Percentiles rank a stretch among this genome's conserved stretches.
Conservation (phyloP, 805 yeast genomes). For the Pichia californica region DNA sequence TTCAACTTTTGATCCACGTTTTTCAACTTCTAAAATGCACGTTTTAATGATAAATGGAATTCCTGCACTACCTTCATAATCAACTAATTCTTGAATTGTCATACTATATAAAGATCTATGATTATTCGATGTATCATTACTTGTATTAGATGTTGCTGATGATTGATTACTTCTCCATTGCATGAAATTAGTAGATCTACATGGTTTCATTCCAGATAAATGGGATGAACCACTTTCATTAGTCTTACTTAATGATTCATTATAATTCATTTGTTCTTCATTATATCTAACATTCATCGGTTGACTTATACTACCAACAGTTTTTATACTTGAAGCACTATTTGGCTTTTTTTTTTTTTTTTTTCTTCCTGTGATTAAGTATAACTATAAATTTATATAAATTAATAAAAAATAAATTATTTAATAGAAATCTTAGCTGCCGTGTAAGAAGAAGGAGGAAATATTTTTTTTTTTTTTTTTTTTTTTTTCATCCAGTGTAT, state of each 20-base stretch:
- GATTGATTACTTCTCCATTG: slow-evolving; percentile 23
- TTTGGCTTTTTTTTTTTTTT: too few relatives aligned
- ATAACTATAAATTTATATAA: too few relatives aligned
- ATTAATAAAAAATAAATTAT: too few relatives aligned
- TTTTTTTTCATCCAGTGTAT: too few relatives aligned
- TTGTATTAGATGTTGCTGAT: slow-evolving; percentile 4
- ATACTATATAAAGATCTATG: slow-evolving; percentile 32
- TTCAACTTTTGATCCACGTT: slow-evolving; percentile 66
- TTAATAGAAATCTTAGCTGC: too few relatives aligned
- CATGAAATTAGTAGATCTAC: slow-evolving; percentile 42
- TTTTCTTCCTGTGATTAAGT: too few relatives aligned
- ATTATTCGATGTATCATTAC: slow-evolving; percentile 20
- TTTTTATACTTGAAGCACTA: slow-evolving; percentile 1
- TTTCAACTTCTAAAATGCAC: slow-evolving; percentile 74
- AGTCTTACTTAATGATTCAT: background rate
- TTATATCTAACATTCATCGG: slow-evolving; percentile 28
- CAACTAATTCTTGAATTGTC: slow-evolving; percentile 57
- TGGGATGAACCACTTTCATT: background rate
- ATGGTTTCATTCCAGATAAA: slow-evolving; percentile 35
- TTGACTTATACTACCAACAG: slow-evolving; percentile 25
- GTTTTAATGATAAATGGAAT: slow-evolving; percentile 68
- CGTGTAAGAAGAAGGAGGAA: too few relatives aligned
- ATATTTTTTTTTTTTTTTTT: too few relatives aligned
- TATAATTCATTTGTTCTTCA: slow-evolving; percentile 12
- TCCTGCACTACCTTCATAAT: slow-evolving; percentile 45